These are phyloP conservation scores for Aristolochia fimbriata DNA, from an alignment of 164 flowering plant genomes.

Conservation along the genomic window DNA sequence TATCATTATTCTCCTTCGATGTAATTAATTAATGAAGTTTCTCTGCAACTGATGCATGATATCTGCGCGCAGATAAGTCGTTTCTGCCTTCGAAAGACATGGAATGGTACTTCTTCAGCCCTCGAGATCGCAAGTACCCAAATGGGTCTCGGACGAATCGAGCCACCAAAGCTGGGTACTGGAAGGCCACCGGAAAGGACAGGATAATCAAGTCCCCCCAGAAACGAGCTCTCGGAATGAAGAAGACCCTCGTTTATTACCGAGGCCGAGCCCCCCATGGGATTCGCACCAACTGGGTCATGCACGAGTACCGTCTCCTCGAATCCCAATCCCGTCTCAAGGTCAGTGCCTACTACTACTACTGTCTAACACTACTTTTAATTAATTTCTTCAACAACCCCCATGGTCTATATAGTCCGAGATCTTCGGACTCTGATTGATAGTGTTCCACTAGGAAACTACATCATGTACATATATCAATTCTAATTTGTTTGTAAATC, in stretches of 20 bases:
- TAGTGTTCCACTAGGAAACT: too few relatives aligned
- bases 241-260: conserved; percentile 15
- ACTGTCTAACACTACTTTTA: too few relatives aligned
- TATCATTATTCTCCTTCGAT: too few relatives aligned
- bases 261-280: conserved; percentile 14
- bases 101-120: conserved; percentile 18
- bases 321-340: conserved; percentile 3
- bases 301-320: conserved; percentile 13
- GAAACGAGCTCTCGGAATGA: conserved; percentile 5
- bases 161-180: conserved; percentile 15
- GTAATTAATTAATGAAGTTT: too few relatives aligned
- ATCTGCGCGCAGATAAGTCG: neutral
- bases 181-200: conserved; percentile 18
- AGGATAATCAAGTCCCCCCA: conserved; percentile 2
- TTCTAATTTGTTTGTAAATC: too few relatives aligned
- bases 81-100: conserved; percentile 7
- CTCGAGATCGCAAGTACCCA: conserved; percentile 14
- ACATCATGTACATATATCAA: too few relatives aligned
- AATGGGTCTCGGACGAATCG: conserved; percentile 13
- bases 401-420: too few relatives aligned
- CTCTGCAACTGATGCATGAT: too few relatives aligned
- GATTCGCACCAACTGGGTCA: conserved; percentile 11
- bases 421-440: too few relatives aligned
- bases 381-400: too few relatives aligned
- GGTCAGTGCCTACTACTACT: too few relatives aligned